Evolutionary conservation across 2,329 filamentous ascomycete species (phyloP), one percentile per base, ranked within the genome.

Genomic region (Westerdykella sp.): DNA sequence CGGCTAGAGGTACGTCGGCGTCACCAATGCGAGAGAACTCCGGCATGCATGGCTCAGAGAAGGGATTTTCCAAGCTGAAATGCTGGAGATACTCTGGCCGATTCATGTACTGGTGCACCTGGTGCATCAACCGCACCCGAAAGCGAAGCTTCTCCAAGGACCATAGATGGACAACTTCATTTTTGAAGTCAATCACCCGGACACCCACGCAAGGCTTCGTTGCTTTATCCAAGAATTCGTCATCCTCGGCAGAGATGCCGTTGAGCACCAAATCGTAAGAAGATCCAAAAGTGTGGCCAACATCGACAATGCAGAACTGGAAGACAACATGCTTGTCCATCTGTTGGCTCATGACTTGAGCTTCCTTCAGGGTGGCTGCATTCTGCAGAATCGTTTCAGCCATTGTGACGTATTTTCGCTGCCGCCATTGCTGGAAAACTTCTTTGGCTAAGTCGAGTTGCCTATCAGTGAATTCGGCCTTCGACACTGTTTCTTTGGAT

Each of bases 261-360:
- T 95, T 95, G 34, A 98, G 75, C 3, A 97, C 89, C 69, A 98
- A 84, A 66, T 98, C 93, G 68, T 98, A 98, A 1, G 90, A 95
- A 3, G 93, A 98, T 55, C 85, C 90, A 53, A 94, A 78, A 16
- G 82, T 83, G 59, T 98, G 90, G 1, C 93, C 93, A 49, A 85
- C 74, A 57, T 96, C 91, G 25, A 97, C 81, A 43, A 96, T 83
- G 11, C 87, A 85, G 63, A 97, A 98, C 65, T 98, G 93, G 64
- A 98, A 97, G 15, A 91, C 84, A 7, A 96, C 86, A 51, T 82
- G 82, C 65, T 96, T 93, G 54, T 93, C 87, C 72, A 98, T 85
- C 57, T 95, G 87, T 56, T 95, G 91, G 70, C 90, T 95, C 87
- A 98, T 93, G 47, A 98, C 84, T 62, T 98, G 93, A 1, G 93